Evolutionary conservation across 768 basidiomycete genomes (phyloP).

Genomic region (Mrakia gelida): DNA sequence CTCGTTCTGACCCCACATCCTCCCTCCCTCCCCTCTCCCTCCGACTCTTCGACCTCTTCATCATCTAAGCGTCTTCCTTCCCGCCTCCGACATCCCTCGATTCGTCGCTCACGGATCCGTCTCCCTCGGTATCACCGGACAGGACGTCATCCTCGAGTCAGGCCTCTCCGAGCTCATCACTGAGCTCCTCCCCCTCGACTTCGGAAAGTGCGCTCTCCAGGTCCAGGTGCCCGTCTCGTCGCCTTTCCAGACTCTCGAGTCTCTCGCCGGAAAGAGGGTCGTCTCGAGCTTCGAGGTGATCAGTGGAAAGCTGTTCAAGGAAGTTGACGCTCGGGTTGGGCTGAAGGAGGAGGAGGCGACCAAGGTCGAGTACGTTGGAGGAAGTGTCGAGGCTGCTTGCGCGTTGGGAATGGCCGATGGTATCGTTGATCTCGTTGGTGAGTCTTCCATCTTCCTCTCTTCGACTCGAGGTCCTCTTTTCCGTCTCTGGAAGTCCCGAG

Average conservation of each 20-base stretch:
- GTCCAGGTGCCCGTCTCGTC: slow-evolving; percentile 68
- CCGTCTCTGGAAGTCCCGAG: neutral
- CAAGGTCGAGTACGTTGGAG: slow-evolving; percentile 89
- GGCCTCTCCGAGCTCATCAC: slow-evolving; percentile 72
- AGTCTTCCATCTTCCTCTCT: slow-evolving; percentile 40
- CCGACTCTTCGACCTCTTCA: neutral
- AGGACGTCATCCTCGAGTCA: slow-evolving; percentile 92
- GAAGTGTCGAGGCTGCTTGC: slow-evolving; percentile 97
- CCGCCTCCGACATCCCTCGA: slow-evolving; percentile 93
- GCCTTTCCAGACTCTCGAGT: slow-evolving; percentile 63
- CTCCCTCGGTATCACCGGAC: slow-evolving; percentile 94
- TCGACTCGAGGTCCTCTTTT: too few relatives aligned
- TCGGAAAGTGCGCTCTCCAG: slow-evolving; percentile 84
- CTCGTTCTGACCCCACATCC: neutral
- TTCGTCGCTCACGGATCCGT: slow-evolving; percentile 98
- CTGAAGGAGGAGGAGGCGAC: slow-evolving; percentile 61
- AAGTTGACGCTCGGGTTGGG: slow-evolving; percentile 46
- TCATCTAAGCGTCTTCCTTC: slow-evolving; percentile 76
- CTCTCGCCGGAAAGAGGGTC: slow-evolving; percentile 83
- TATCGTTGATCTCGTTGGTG: slow-evolving; percentile 94
- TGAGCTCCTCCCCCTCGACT: slow-evolving; percentile 76
- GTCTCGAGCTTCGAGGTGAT: slow-evolving; percentile 95
- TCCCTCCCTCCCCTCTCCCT: neutral
- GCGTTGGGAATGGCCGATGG: slow-evolving; percentile 93
- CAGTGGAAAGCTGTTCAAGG: slow-evolving; percentile 66